These are phyloP conservation scores for Neurospora sp. DNA, from an alignment of 495 filamentous ascomycete species.

Conservation along the genomic window DNA sequence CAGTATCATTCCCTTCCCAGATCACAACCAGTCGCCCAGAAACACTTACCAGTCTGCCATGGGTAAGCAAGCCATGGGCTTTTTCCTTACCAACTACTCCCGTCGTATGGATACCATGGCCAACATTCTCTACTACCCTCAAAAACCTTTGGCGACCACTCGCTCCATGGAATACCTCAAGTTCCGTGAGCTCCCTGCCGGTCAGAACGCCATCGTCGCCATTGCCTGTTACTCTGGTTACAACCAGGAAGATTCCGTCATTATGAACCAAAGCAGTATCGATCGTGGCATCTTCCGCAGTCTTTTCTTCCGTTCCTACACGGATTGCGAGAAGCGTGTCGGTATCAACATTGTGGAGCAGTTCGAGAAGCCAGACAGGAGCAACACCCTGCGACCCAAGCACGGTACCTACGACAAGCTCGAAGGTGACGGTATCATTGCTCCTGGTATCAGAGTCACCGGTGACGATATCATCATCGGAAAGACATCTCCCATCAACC, in stretches of 20 bases:
- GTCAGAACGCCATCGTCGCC: constrained; percentile 97
- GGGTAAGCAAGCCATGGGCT: constrained; percentile 99
- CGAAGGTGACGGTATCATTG: constrained; percentile 87
- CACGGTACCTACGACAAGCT: constrained; percentile 97
- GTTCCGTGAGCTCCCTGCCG: constrained; percentile 92
- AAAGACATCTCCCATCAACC: constrained; percentile 88
- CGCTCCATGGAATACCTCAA: constrained; percentile 98
- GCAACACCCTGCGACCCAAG: constrained; percentile 80
- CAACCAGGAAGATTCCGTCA: constrained; percentile 99
- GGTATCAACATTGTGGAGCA: constrained; percentile 80
- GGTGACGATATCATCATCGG: constrained; percentile 99
- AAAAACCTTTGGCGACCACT: constrained; percentile 93
- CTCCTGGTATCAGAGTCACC: constrained; percentile 84
- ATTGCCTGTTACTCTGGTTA: constrained; percentile 98
- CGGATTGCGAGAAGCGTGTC: constrained; percentile 88
- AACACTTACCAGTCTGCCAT: constrained; percentile 99
- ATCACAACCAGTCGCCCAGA: constrained; percentile 97
- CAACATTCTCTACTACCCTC: constrained; percentile 97
- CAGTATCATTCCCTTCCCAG: constrained; percentile 98
- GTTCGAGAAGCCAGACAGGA: constrained; percentile 89
- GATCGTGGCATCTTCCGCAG: constrained; percentile 94
- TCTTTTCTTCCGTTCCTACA: constrained; percentile 95
- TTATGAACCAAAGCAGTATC: constrained; percentile 99
- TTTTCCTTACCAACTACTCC: constrained; percentile 91
- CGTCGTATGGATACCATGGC: constrained; percentile 99